These are phyloP conservation scores for Ceratobasidium sp. DNA, from an alignment of 1,284 basidiomycete genomes.

Conservation along the genomic window DNA sequence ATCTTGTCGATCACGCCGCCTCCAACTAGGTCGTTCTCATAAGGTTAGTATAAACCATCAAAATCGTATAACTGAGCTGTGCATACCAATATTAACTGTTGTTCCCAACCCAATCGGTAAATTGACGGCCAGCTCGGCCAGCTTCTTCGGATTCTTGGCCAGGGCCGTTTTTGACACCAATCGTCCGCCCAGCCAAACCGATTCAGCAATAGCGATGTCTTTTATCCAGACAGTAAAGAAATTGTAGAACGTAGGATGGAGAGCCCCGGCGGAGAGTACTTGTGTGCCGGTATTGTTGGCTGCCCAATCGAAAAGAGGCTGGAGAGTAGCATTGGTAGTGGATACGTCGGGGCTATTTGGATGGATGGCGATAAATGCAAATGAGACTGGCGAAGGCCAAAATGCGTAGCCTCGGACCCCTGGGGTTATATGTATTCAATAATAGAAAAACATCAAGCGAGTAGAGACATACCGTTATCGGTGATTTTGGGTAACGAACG, in stretches of 20 bases:
- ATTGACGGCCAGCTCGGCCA: not conserved
- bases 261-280: not conserved
- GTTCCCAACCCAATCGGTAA: not conserved
- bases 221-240: not conserved
- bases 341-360: constrained; percentile 7
- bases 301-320: constrained; percentile 23
- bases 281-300: constrained; percentile 8
- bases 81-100: constrained; percentile 2
- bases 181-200: not conserved
- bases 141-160: not conserved
- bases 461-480: not conserved
- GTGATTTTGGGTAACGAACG: not conserved
- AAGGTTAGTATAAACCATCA: too few relatives aligned
- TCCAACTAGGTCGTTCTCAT: constrained; percentile 52
- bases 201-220: not conserved
- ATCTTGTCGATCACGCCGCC: constrained; percentile 60
- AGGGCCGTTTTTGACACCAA: constrained; percentile 7
- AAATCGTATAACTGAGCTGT: not conserved
- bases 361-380: constrained; percentile 6
- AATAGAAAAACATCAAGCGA: too few relatives aligned
- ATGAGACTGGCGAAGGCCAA: not conserved
- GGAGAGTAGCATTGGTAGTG: constrained; percentile 4
- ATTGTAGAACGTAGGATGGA: constrained; percentile 17
- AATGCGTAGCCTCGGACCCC: constrained; percentile 18
- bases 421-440: not conserved